phyloP scores from a whole-genome alignment of 2,329 filamentous ascomycete genomes.

The Botrytis byssoidea region DNA sequence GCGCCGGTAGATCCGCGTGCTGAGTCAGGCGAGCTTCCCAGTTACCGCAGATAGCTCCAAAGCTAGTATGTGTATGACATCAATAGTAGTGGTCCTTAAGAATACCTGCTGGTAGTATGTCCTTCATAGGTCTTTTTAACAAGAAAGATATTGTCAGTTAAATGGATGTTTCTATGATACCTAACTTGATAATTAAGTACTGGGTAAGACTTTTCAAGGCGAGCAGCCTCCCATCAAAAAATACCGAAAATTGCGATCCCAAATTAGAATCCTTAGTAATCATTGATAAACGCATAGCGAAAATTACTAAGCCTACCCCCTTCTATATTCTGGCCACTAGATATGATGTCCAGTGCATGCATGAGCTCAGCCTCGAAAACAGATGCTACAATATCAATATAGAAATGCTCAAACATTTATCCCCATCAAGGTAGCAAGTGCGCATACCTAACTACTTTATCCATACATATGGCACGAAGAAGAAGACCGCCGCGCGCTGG shows the following conservation, averaged over 20 bases:
- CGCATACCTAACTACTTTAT: conserved; percentile 6
- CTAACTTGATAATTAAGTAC: background rate
- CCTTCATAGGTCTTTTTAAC: background rate
- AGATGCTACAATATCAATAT: background rate
- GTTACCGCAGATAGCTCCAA: conserved; percentile 9
- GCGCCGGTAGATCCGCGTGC: conserved; percentile 8
- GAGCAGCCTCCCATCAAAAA: background rate
- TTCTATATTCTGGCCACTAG: conserved; percentile 7
- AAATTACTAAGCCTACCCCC: background rate
- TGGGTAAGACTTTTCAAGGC: background rate
- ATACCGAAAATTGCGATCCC: background rate
- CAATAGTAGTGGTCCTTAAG: background rate
- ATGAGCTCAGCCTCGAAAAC: background rate
- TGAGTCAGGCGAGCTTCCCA: conserved; percentile 18
- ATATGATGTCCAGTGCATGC: background rate
- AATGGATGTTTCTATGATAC: background rate
- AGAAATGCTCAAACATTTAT: conserved; percentile 15
- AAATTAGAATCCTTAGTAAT: conserved; percentile 9
- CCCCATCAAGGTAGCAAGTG: conserved; percentile 7
- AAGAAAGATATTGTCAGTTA: background rate
- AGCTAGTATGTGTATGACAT: background rate
- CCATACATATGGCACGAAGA: conserved; percentile 42
- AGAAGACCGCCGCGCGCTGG: conserved; percentile 64
- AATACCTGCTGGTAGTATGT: background rate
- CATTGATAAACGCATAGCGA: background rate